A percentile compares a stretch with the other conserved stretches of the same genome.
Evolutionary conservation across 208 protist genomes (phyloP).

Genomic region (Endotrypanum monterogeii): DNA sequence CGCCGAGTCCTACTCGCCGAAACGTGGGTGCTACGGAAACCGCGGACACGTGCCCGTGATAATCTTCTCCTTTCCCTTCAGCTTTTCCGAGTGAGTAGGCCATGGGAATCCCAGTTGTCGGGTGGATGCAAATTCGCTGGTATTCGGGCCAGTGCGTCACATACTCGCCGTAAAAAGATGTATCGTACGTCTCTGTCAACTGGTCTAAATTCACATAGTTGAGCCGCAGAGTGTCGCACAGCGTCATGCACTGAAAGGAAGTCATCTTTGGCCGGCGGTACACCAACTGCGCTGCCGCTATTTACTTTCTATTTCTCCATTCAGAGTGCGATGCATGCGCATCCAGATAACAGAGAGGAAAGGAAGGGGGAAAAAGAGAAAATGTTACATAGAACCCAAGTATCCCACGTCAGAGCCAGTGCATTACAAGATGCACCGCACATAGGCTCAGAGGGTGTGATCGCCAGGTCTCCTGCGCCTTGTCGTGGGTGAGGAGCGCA

Average conservation of each 20-base stretch:
- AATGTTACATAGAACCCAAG: background rate
- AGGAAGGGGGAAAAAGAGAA: background rate
- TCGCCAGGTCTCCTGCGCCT: background rate
- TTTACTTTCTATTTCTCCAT: background rate
- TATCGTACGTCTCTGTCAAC: constrained; percentile 98
- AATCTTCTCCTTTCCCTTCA: constrained; percentile 94
- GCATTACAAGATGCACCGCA: too few species aligned
- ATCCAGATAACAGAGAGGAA: background rate
- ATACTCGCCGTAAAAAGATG: constrained; percentile 98
- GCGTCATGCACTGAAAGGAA: constrained; percentile 88
- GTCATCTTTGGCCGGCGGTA: constrained; percentile 74
- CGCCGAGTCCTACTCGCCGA: constrained; percentile 94
- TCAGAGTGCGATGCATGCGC: background rate
- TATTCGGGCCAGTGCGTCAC: constrained; percentile 97
- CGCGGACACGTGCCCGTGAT: constrained; percentile 99
- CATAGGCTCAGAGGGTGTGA: background rate
- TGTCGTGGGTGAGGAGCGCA: background rate
- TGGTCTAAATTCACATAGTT: constrained; percentile 98
- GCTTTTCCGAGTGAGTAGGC: constrained; percentile 98
- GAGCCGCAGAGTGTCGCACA: constrained; percentile 95
- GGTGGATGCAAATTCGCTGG: constrained; percentile 90
- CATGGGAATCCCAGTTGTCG: constrained; percentile 91
- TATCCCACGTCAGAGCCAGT: too few species aligned
- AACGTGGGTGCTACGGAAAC: constrained; percentile 98
- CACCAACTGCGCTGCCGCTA: background rate